phyloP scores from a whole-genome alignment of 2,329 filamentous ascomycete genomes.

The Xylariomycetidae sp. region DNA sequence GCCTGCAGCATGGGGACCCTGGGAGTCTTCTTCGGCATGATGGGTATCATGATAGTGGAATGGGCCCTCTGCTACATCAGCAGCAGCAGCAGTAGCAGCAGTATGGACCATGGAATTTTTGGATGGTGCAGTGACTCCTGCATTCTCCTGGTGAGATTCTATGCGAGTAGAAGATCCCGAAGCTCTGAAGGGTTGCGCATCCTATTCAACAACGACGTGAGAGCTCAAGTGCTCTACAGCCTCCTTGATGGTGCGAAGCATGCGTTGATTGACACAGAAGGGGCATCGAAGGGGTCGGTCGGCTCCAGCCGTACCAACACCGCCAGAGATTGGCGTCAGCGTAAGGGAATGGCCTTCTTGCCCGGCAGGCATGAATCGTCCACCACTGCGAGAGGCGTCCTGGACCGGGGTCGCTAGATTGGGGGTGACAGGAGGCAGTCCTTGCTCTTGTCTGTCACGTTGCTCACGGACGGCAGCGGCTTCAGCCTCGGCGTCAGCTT shows the following conservation, averaged over 20 bases:
- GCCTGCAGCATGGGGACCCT: too few species aligned
- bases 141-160: too few species aligned
- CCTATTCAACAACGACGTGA: constrained; percentile 49
- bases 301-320: constrained; percentile 38
- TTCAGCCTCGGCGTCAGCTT: constrained; percentile 54
- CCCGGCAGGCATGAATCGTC: constrained; percentile 21
- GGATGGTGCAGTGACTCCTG: too few species aligned
- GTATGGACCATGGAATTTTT: too few species aligned
- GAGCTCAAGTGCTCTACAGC: constrained; percentile 60
- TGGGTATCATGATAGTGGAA: too few species aligned
- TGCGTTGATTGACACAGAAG: constrained; percentile 57
- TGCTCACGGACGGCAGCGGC: constrained; percentile 51
- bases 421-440: constrained; percentile 26
- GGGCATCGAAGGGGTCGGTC: constrained; percentile 53
- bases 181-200: too few species aligned
- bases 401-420: constrained; percentile 21
- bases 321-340: constrained; percentile 51
- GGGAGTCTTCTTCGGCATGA: too few species aligned
- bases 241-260: constrained; percentile 57
- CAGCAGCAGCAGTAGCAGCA: too few species aligned
- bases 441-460: constrained; percentile 43
- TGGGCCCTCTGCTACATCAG: too few species aligned
- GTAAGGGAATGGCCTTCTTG: constrained; percentile 40
- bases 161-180: too few species aligned
- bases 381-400: constrained; percentile 12